Evolutionary conservation across 2,329 filamentous ascomycete species (phyloP).

Genomic region (Alternaria angustiovoidea): DNA sequence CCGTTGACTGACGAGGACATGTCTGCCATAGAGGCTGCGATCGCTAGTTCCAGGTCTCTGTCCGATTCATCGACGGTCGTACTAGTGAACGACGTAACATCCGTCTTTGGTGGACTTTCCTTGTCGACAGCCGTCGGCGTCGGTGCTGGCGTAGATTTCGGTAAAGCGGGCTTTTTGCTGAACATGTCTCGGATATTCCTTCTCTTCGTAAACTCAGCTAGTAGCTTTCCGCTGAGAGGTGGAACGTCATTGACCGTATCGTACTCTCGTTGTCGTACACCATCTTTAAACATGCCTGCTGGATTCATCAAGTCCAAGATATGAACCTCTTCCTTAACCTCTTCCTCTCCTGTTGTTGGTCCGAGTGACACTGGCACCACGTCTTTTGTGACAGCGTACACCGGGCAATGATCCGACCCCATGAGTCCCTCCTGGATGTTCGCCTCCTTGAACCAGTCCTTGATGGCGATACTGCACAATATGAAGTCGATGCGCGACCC

Average conservation of each 20-base stretch:
- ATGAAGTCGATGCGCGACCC: conserved; percentile 95
- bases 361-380: conserved; percentile 57
- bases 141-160: conserved; percentile 14
- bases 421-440: conserved; percentile 94
- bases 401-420: conserved; percentile 96
- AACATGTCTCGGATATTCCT: conserved; percentile 96
- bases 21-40: conserved; percentile 11
- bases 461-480: conserved; percentile 80
- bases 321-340: conserved; percentile 59
- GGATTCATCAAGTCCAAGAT: conserved; percentile 82
- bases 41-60: conserved; percentile 18
- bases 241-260: conserved; percentile 68
- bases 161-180: conserved; percentile 48
- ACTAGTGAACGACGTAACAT: not conserved
- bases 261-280: conserved; percentile 72
- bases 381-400: conserved; percentile 78
- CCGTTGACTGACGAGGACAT: conserved; percentile 11
- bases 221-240: conserved; percentile 79
- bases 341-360: conserved; percentile 5
- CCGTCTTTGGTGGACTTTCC: conserved; percentile 4
- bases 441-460: conserved; percentile 78
- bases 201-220: conserved; percentile 87
- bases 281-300: conserved; percentile 72
- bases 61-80: conserved; percentile 13
- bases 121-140: conserved; percentile 2